Evolutionary conservation across 495 filamentous ascomycete genomes (phyloP).

Genomic region (Aspergillus biplanus): DNA sequence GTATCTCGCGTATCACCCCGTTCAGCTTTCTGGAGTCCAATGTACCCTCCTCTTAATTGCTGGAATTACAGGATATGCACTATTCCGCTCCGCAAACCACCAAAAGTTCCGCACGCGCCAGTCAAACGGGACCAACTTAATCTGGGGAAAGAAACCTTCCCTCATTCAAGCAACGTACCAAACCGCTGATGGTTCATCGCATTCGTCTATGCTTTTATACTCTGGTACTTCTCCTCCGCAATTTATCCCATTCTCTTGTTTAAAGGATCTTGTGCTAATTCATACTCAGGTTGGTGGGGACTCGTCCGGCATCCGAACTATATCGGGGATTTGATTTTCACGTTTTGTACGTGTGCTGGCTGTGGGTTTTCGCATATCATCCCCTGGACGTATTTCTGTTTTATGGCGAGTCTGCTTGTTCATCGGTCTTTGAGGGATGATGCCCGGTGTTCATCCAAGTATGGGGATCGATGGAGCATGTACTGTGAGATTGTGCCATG

Average conservation of each 20-base stretch:
- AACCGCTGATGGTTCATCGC: constrained; percentile 44
- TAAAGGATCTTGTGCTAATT: not conserved
- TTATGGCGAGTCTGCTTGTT: constrained; percentile 35
- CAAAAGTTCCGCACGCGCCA: constrained; percentile 52
- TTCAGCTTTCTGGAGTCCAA: constrained; percentile 34
- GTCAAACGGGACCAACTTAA: constrained; percentile 40
- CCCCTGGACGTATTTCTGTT: constrained; percentile 53
- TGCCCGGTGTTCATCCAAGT: constrained; percentile 45
- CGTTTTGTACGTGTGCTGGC: constrained; percentile 46
- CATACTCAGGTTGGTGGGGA: constrained; percentile 48
- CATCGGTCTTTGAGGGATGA: constrained; percentile 37
- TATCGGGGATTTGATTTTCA: constrained; percentile 48
- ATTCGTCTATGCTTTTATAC: constrained; percentile 45
- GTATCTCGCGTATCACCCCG: constrained; percentile 50
- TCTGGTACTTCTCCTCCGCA: constrained; percentile 30
- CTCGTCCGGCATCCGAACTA: constrained; percentile 53
- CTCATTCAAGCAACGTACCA: constrained; percentile 41
- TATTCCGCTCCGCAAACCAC: constrained; percentile 53
- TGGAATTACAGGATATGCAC: constrained; percentile 44
- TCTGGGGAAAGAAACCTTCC: constrained; percentile 47
- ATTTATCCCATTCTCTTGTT: not conserved
- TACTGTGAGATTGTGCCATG: constrained; percentile 49
- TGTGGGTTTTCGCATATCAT: constrained; percentile 42
- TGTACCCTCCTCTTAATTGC: constrained; percentile 33
- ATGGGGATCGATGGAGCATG: constrained; percentile 46